Conservation (phyloP, 2,329 filamentous ascomycete species). For the Endothia cerciana region DNA sequence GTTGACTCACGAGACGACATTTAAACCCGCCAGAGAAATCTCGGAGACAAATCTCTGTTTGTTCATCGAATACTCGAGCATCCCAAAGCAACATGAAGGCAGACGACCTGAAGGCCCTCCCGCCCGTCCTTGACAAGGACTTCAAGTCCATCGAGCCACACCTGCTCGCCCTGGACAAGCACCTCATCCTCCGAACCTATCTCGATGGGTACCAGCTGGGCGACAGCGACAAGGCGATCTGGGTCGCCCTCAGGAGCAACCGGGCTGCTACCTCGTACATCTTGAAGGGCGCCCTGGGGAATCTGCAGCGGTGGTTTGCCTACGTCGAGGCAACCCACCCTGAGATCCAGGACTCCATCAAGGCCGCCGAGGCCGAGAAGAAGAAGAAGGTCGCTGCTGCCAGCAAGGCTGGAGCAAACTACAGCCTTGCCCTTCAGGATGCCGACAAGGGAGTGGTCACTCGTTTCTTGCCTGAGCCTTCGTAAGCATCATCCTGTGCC, state of each 20-base stretch:
- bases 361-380: slow-evolving; percentile 68
- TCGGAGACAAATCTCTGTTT: not conserved
- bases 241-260: slow-evolving; percentile 82
- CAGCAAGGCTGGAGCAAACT: slow-evolving; percentile 81
- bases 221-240: slow-evolving; percentile 79
- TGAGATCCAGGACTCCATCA: slow-evolving; percentile 73
- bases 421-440: slow-evolving; percentile 84
- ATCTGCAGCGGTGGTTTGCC: slow-evolving; percentile 83
- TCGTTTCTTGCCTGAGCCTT: slow-evolving; percentile 92
- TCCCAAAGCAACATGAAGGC: slow-evolving; percentile 54
- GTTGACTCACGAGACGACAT: slow-evolving; percentile 26
- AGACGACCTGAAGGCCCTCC: slow-evolving; percentile 57
- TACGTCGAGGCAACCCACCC: slow-evolving; percentile 83
- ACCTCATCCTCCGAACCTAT: slow-evolving; percentile 85
- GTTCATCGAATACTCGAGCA: not conserved
- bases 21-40: slow-evolving; percentile 7
- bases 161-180: slow-evolving; percentile 79
- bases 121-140: slow-evolving; percentile 62
- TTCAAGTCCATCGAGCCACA: slow-evolving; percentile 81
- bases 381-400: slow-evolving; percentile 70
- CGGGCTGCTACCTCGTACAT: slow-evolving; percentile 81
- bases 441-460: slow-evolving; percentile 89
- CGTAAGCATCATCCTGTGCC: slow-evolving; percentile 54
- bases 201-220: slow-evolving; percentile 79
- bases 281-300: slow-evolving; percentile 75